Evolutionary conservation across 2,329 filamentous ascomycete genomes (phyloP).

Genomic region (Keithomyces neogunnii): DNA sequence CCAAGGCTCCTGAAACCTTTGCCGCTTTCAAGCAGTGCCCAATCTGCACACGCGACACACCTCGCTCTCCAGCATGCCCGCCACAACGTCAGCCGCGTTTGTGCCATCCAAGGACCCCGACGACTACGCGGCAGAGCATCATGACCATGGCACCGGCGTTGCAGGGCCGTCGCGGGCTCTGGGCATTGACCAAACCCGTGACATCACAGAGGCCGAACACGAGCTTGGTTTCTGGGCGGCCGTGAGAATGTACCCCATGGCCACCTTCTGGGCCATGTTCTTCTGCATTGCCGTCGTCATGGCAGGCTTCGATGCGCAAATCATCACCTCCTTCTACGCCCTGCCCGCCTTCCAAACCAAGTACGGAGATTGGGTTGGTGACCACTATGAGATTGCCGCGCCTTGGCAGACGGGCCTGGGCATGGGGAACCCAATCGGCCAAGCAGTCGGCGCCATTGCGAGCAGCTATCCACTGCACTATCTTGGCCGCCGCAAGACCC

Average conservation of each 20-base stretch:
- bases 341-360: conserved; percentile 21
- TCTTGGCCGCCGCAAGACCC: conserved; percentile 36
- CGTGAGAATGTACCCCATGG: conserved; percentile 28
- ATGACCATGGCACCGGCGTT: neutral
- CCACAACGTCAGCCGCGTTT: neutral
- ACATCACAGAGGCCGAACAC: conserved; percentile 15
- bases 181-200: conserved; percentile 14
- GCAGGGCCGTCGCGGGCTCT: conserved; percentile 5
- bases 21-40: neutral
- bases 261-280: conserved; percentile 20
- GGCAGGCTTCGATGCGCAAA: conserved; percentile 25
- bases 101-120: neutral
- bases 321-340: conserved; percentile 30
- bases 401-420: conserved; percentile 40
- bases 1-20: neutral
- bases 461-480: conserved; percentile 23
- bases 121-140: neutral
- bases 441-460: conserved; percentile 33
- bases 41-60: neutral
- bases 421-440: conserved; percentile 36
- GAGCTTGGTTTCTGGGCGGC: conserved; percentile 21
- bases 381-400: conserved; percentile 33
- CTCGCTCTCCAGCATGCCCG: conserved; percentile 1
- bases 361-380: conserved; percentile 19
- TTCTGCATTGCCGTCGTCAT: conserved; percentile 22